phyloP scores from a whole-genome alignment of 1,284 basidiomycete species.

The Leccinum laetum region DNA sequence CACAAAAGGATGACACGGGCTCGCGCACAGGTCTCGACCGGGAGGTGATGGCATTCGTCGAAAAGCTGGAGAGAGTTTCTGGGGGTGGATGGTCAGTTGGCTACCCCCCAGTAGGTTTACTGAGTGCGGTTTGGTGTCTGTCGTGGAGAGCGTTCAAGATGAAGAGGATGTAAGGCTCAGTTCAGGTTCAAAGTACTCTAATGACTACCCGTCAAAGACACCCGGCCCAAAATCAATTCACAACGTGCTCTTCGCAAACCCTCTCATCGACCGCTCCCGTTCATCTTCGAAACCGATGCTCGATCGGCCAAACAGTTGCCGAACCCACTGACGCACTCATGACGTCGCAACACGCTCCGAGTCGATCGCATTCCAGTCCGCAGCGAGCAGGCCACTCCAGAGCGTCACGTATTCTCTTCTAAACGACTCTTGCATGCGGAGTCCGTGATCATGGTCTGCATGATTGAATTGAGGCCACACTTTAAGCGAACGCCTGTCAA shows the following conservation, averaged over 20 bases:
- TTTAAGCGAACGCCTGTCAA: too few relatives aligned
- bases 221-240: too few relatives aligned
- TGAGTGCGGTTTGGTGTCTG: constrained; percentile 25
- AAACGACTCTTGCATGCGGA: too few relatives aligned
- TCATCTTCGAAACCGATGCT: too few relatives aligned
- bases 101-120: constrained; percentile 72
- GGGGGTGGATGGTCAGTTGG: constrained; percentile 74
- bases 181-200: too few relatives aligned
- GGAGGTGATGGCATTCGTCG: constrained; percentile 62
- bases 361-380: constrained; percentile 60
- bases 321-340: constrained; percentile 46
- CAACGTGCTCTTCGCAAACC: too few relatives aligned
- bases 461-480: too few relatives aligned
- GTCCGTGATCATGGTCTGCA: too few relatives aligned
- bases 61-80: constrained; percentile 43
- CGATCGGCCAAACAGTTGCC: too few relatives aligned
- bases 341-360: constrained; percentile 49
- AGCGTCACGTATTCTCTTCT: too few relatives aligned
- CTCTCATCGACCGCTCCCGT: too few relatives aligned
- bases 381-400: constrained; percentile 53
- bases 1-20: constrained; percentile 47
- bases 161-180: constrained; percentile 2
- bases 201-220: too few relatives aligned
- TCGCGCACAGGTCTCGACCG: constrained; percentile 63
- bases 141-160: constrained; percentile 22